Base-by-base conservation (phyloP, 352 stramenopile genomes). In the Globisporangium spinosum region DNA sequence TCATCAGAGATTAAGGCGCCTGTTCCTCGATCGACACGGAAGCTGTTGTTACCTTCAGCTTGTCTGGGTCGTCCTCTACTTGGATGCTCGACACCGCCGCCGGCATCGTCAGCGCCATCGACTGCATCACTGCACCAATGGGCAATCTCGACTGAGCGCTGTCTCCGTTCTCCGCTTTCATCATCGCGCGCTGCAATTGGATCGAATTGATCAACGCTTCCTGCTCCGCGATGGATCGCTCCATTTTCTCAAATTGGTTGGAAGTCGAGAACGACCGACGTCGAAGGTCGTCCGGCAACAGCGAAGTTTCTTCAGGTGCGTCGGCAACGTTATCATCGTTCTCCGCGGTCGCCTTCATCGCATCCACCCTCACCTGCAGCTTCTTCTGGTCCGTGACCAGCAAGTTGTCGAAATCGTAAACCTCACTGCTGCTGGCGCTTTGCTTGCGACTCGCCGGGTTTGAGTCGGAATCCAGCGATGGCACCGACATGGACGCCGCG, bases 191-290 rank as follows among this genome's bases (percentile, higher is more conserved):
- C 64, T 89, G 76, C 43, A 80, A 65, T 13, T 85, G 57, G 56
- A 91, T 88, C 35, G 78, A 80, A 17, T 73, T 80, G 53, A 92
- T 76, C 54, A 92, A 62, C 32, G 74, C 76, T 51, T 85, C 79
- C 58, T 92, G 83, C 64, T 89, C 74, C 0, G 83, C 83, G 25
- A 90, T 87, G n/a, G 80, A 88, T 34, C 77, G 73, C 69, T 90
- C 80, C 53, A 91, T 77, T n/a, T 76, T 69, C 60, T 83, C 77
- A 4, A 85, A 64, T 29, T 80, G 77, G 49, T 86, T 77, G 7
- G 80, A 77, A 34, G 85, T 85, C 20, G 79, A 86, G 43, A 83
- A 55, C 1, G 79, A 82, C 12, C 77, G 76, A 45, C 27, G 77
- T 60, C 8, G 77, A 73, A 62, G 68, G 62, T 75, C 63, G 22